Evolutionary conservation across 2,329 filamentous ascomycete species (phyloP).

Genomic region (Teratosphaeria epicoccoides): DNA sequence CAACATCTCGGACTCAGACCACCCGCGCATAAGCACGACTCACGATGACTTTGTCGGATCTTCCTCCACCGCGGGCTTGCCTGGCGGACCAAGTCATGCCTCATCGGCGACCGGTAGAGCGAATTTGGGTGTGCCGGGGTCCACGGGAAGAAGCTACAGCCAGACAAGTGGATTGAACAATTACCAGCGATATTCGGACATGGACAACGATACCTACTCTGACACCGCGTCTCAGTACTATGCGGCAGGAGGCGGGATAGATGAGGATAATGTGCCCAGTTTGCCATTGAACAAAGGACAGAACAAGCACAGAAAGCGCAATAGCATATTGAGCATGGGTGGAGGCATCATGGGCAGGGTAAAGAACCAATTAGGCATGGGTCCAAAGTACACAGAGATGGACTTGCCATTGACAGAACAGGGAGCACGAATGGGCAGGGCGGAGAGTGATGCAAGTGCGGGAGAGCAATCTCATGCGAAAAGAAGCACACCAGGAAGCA

Average conservation of each 20-base stretch:
- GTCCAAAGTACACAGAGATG: conserved; percentile 87
- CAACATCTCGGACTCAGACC: conserved; percentile 51
- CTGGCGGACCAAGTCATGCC: conserved; percentile 33
- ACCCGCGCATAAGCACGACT: conserved; percentile 71
- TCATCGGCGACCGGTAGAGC: conserved; percentile 19
- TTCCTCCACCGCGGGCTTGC: conserved; percentile 34
- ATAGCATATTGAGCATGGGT: conserved; percentile 78
- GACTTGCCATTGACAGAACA: conserved; percentile 86
- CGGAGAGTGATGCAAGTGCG: conserved; percentile 4
- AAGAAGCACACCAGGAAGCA: conserved; percentile 55
- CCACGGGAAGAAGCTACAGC: conserved; percentile 42
- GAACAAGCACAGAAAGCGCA: conserved; percentile 49
- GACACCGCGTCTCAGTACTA: conserved; percentile 58
- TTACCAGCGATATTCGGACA: conserved; percentile 84
- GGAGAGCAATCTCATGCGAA: conserved; percentile 13
- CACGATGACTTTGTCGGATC: conserved; percentile 87
- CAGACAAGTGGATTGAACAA: conserved; percentile 78
- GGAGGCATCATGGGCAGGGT: conserved; percentile 78
- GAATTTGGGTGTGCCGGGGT: conserved; percentile 13
- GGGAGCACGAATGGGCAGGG: conserved; percentile 31
- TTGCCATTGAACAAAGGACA: conserved; percentile 42
- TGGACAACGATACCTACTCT: conserved; percentile 71
- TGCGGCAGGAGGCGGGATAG: conserved; percentile 51
- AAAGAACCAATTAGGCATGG: conserved; percentile 86
- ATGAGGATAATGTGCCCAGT: conserved; percentile 44